Base-by-base conservation (phyloP, 441 rosid genomes). In the Brassica balearica region DNA sequence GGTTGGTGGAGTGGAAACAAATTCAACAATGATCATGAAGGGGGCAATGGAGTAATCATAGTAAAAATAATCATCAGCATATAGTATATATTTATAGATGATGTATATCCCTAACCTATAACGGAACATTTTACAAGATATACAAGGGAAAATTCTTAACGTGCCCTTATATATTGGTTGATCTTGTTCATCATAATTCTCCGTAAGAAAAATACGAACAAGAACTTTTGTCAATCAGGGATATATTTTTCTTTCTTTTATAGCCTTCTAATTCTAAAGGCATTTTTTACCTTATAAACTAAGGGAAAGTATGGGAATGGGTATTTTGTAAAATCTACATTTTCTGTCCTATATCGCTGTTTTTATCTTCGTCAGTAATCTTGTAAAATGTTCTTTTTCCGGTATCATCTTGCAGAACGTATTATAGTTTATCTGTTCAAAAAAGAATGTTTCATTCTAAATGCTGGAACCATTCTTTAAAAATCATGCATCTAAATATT, bases 1-100 rank as follows among this genome's bases (percentile, higher is more conserved):
- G 94, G 15, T 74, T 95, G 86, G 92, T 88, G 6, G 86, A 87
- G 58, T 89, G 97, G 94, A 90, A 94, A 76, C 82, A 78, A 62
- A 61, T 66, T 34, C 68, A 84, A 5, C 7, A 75, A 46, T 65
- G 68, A 66, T 68, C 78, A 20, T 71, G 46, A 58, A 82, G 8
- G 17, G 55, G 3, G 55, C 41, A 51, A 11, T 69, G 65, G 41
- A 51, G 55, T 64, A 10, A 2, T 29, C 64, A 38, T 19, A 62
- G 34, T 0, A 29, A 29, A 29, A 29, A 29, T 29, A 29, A 29
- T 29, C 34, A 29, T 29, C 34, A 29, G 34, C 34, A 29, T 29
- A 29, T 29, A 29, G 34, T 29, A 29, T 29, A 29, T 29, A 29
- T 29, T 29, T 29, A 29, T 71, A 43, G 20, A 65, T 51, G 38